Base-by-base conservation (phyloP, 805 yeast genomes). In the Hanseniaspora hatyaiensis region DNA sequence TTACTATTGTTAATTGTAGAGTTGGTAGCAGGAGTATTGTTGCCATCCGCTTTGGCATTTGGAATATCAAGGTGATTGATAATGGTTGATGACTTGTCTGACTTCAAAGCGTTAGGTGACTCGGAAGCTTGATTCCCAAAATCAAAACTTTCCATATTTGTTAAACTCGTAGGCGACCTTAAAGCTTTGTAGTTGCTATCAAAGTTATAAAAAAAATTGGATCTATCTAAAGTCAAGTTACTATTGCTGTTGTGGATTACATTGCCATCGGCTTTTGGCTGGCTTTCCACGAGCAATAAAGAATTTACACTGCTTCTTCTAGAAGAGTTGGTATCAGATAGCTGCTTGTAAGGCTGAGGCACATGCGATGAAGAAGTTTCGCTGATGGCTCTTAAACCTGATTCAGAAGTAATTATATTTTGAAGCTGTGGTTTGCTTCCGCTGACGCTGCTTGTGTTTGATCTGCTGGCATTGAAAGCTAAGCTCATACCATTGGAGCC, bases 341-440 rank as follows among this genome's bases (percentile, higher is more conserved):
- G 22, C 4, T 11, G 15, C 12, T 12, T 20, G 8, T 34, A 20
- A 13, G n/a, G 13, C 6, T 24, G 38, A n/a, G 38, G 20, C 5
- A 34, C 24, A 8, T 37, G 40, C 8, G 40, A 15, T 37, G 51
- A n/a, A 15, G 47, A 15, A n/a, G 24, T 9, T 45, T 41, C 50
- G 22, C 39, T 30, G 8, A 37, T 45, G 11, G 37, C 41, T 13
- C 37, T 30, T 3, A 37, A 34, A 4, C 38, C 42, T 18, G 49
- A 37, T 22, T 43, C 47, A 2, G 47, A 43, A 1, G 47, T 43
- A 2, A 43, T 43, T 24, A 43, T 34, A 34, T 34, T 43, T 34
- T 34, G 40, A 15, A 43, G 13, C 6, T 43, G 47, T n/a, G 47
- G 47, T 16, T 28, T 43, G 9, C 26, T 22, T 12, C 11, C 6